Percentiles rank a stretch among this genome's conserved stretches.
phyloP scores from a whole-genome alignment of 2,329 filamentous ascomycete genomes.

The Calonectria fujianensis region DNA sequence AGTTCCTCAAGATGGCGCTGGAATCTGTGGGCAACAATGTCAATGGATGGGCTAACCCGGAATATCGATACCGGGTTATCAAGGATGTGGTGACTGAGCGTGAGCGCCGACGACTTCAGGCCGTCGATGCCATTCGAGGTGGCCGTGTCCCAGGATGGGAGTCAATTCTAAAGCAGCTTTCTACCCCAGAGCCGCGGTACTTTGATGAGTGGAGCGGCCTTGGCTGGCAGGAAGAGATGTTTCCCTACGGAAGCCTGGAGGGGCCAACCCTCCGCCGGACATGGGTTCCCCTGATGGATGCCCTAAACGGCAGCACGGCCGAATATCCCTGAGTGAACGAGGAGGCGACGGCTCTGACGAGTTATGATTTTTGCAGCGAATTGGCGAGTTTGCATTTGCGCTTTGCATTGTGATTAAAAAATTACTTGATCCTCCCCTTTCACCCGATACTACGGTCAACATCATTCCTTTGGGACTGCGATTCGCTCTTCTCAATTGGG shows the following conservation, averaged over 20 bases:
- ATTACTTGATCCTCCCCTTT: slow-evolving; percentile 39
- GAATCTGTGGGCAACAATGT: slow-evolving; percentile 75
- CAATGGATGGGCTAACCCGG: slow-evolving; percentile 69
- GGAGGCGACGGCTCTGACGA: slow-evolving; percentile 38
- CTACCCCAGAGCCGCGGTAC: slow-evolving; percentile 62
- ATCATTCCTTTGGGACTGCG: slow-evolving; percentile 20
- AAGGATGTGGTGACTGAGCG: slow-evolving; percentile 73
- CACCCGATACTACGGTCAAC: slow-evolving; percentile 32
- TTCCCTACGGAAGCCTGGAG: slow-evolving; percentile 62
- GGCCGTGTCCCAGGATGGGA: slow-evolving; percentile 61
- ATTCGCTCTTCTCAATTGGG: slow-evolving; percentile 26
- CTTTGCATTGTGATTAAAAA: slow-evolving; percentile 49
- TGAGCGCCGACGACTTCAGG: slow-evolving; percentile 72
- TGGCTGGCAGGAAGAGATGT: slow-evolving; percentile 69
- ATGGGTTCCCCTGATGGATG: slow-evolving; percentile 64
- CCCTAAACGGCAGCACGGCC: slow-evolving; percentile 48
- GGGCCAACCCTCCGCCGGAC: slow-evolving; percentile 65
- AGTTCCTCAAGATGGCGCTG: slow-evolving; percentile 78
- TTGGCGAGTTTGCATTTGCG: slow-evolving; percentile 48
- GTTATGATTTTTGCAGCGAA: slow-evolving; percentile 43
- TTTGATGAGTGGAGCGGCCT: slow-evolving; percentile 67
- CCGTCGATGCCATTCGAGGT: slow-evolving; percentile 64
- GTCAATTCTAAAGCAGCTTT: slow-evolving; percentile 61
- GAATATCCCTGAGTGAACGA: slow-evolving; percentile 58
- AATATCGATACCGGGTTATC: slow-evolving; percentile 69